Conservation (phyloP, 805 yeast genomes). For the Metschnikowia reukaufii region DNA sequence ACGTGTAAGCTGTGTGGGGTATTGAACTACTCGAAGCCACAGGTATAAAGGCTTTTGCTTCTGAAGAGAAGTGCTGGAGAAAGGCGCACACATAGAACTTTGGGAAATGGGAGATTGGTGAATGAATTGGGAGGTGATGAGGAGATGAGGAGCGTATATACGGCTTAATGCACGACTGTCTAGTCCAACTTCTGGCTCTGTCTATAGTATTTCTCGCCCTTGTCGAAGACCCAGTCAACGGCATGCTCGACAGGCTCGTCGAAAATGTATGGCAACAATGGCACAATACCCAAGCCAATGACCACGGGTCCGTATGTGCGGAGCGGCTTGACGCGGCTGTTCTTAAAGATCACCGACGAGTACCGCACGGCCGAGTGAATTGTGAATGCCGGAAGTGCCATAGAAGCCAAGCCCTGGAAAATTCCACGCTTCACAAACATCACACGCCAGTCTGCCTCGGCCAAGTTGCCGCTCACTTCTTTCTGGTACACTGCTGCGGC, state of each 20-base stretch:
- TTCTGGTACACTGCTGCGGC: constrained; percentile 35
- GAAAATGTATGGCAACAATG: constrained; percentile 71
- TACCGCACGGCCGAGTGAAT: constrained; percentile 76
- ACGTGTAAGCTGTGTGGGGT: constrained; percentile 79
- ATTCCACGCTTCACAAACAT: constrained; percentile 69
- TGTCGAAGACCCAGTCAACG: constrained; percentile 59
- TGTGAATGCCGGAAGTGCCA: constrained; percentile 86
- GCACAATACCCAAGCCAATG: constrained; percentile 75
- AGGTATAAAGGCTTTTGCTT: constrained; percentile 24
- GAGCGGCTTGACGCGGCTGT: constrained; percentile 46
- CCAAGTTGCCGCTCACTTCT: constrained; percentile 24
- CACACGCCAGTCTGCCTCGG: constrained; percentile 65
- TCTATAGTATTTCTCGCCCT: constrained; percentile 33
- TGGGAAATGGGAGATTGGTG: background rate
- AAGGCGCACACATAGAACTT: background rate
- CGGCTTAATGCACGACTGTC: background rate
- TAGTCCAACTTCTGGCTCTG: constrained; percentile 9
- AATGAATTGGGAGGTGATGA: background rate
- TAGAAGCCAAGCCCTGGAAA: constrained; percentile 78
- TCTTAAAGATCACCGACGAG: constrained; percentile 61
- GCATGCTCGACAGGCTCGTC: constrained; percentile 81
- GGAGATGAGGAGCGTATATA: background rate
- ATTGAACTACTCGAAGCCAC: constrained; percentile 65
- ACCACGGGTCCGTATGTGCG: constrained; percentile 75
- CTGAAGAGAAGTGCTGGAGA: background rate